Evolutionary conservation across 139 green algal species (phyloP), one percentile per base, ranked within the genome.

Genomic region (Coelastrella sp.): DNA sequence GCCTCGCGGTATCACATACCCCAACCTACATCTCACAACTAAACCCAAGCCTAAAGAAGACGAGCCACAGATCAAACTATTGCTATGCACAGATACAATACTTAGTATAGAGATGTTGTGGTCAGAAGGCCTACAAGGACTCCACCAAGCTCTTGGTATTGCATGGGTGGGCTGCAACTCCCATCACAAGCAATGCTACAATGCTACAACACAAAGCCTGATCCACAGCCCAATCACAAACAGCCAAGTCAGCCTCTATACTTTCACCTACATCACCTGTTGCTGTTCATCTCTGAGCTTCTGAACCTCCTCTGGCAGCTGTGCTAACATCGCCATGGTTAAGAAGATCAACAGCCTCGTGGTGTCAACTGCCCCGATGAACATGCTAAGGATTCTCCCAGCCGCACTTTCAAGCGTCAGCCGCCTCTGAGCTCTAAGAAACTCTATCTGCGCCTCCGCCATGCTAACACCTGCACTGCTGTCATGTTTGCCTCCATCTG

Each of bases 221-320:
- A 78, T 47, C 23, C 74, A 80, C 74, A 14, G 2, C 22, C 74
- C 73, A 20, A 23, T n/a, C n/a, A n/a, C n/a, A 78, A 0, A 11
- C 2, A 13, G 14, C 58, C 77, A 60, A 22, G 7, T 83, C 20
- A n/a, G n/a, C n/a, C n/a, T n/a, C n/a, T n/a, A n/a, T n/a, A n/a
- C n/a, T n/a, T n/a, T n/a, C n/a, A n/a, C n/a, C n/a, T n/a, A n/a
- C n/a, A n/a, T n/a, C n/a, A 80, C 83, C 83, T 88, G 66, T 20
- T 73, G 68, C 78, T 84, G 78, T 16, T 90, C 90, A 7, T 74
- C 19, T 19, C 83, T 88, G 7, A 92, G 79, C 20, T 65, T 74
- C 47, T 85, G 58, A 14, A 93, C 80, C 80, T 93, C 78, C 20
- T 56, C 61, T n/a, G 83, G 83, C 83, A 88, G 14, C 83, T 88